Base-by-base conservation (phyloP, 768 basidiomycete species). In the Suillus brevipes region DNA sequence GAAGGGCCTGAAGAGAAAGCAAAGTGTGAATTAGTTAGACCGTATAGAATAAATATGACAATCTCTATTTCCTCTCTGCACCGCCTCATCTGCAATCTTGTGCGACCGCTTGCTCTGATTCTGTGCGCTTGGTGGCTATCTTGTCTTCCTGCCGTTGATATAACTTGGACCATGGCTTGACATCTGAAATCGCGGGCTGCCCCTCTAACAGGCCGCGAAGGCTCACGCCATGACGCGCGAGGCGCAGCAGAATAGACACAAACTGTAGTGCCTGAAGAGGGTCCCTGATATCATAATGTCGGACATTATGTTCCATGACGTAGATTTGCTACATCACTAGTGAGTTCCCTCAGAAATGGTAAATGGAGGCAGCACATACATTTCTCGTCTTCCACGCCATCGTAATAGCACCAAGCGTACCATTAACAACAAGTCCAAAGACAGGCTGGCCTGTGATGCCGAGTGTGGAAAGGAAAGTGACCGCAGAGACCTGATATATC, bases 391-490 rank as follows among this genome's bases (percentile, higher is more conserved):
- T 31, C 60, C 49, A 61, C 2, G 47, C 42, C 49, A 61, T 61
- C 0, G 16, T 34, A 8, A 61, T 10, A n/a, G 60, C 47, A 7
- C 47, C 60, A 20, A 23, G 10, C 4, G 38, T 1, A 3, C 47
- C 60, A 25, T 61, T 12, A 13, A 61, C 60, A 5, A 61, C 60
- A 1, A 61, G 25, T 7, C 60, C 47, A 36, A 61, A 61, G 2
- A 61, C 25, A 12, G 60, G 60, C 18, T 61, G 43, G n/a, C 56
- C 47, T 43, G 60, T 61, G 34, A 61, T 18, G 12, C 34, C 16
- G 25, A 56, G 25, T 6, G 18, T 23, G 7, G 45, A 38, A 12
- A 61, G 60, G 25, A 61, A 61, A 20, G 40, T 50, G 5, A 61
- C 18, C 3, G 60, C 28, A 1, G 60, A 61, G 18, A 61, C 60